A percentile compares a stretch with the other conserved stretches of the same genome.
These are phyloP conservation scores for Luffa aegyptiaca DNA, from an alignment of 306 rosid genomes.

Conservation along the genomic window DNA sequence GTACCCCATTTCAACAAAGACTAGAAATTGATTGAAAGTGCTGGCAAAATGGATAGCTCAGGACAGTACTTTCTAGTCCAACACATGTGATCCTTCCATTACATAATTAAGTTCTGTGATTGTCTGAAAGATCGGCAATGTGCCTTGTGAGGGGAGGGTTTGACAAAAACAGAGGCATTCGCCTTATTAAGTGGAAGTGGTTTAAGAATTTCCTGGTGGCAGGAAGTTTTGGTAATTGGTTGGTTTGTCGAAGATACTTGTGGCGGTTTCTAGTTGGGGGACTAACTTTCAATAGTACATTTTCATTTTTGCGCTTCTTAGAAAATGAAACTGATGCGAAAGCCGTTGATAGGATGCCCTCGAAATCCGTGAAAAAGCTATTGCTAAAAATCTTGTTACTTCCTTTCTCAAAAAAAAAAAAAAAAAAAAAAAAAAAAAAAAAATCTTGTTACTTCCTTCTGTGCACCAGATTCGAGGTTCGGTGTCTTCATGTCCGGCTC, in stretches of 20 bases:
- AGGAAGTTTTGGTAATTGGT: background rate
- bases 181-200: background rate
- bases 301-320: background rate
- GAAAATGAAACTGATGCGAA: background rate
- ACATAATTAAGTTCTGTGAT: background rate
- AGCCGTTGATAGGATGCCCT: background rate
- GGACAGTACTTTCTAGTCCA: background rate
- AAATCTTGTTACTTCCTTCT: background rate
- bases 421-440: no score
- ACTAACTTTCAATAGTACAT: background rate
- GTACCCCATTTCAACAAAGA: background rate
- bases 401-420: no score
- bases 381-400: background rate
- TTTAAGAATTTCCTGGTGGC: background rate
- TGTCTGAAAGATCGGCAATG: background rate
- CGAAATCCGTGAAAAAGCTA: background rate
- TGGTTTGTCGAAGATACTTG: background rate
- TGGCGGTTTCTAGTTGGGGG: background rate
- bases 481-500: background rate
- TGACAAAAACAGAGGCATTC: background rate
- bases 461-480: conserved; percentile 4
- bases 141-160: background rate
- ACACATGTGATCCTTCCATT: background rate
- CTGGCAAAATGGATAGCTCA: background rate
- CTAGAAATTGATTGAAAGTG: background rate